These are phyloP conservation scores for Pichiaceae sp. DNA, from an alignment of 1,139 yeast genomes.

Conservation along the genomic window DNA sequence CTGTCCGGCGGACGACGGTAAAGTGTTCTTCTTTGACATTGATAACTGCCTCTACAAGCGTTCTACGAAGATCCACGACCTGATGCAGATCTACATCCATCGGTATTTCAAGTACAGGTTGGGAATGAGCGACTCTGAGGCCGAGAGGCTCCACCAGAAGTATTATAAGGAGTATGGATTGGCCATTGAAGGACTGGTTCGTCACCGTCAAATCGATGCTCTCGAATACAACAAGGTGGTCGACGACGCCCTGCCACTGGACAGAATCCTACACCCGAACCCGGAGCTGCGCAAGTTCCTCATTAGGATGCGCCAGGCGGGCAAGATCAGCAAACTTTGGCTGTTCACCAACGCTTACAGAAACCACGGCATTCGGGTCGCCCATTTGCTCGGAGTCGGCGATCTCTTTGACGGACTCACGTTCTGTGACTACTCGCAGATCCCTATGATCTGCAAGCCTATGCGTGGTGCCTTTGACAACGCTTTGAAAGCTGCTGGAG, in stretches of 20 bases:
- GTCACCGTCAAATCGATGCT: constrained; percentile 78
- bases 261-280: constrained; percentile 60
- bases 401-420: constrained; percentile 92
- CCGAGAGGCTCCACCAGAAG: constrained; percentile 57
- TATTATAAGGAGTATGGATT: constrained; percentile 86
- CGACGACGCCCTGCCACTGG: constrained; percentile 87
- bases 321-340: constrained; percentile 61
- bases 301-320: constrained; percentile 31
- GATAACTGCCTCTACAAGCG: constrained; percentile 83
- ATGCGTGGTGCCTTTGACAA: constrained; percentile 49
- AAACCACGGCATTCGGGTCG: constrained; percentile 75
- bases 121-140: constrained; percentile 62
- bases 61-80: constrained; percentile 67
- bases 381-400: constrained; percentile 73
- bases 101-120: constrained; percentile 65
- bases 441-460: constrained; percentile 80
- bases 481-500: constrained; percentile 58
- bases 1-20: constrained; percentile 30
- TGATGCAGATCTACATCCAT: constrained; percentile 84
- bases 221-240: constrained; percentile 80
- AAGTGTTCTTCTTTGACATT: constrained; percentile 79
- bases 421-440: constrained; percentile 66
- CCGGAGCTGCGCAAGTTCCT: constrained; percentile 43
- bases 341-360: constrained; percentile 90
- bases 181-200: constrained; percentile 85